Evolutionary conservation across 345 rosid genomes (phyloP).

Genomic region (Eucalyptus marginata): DNA sequence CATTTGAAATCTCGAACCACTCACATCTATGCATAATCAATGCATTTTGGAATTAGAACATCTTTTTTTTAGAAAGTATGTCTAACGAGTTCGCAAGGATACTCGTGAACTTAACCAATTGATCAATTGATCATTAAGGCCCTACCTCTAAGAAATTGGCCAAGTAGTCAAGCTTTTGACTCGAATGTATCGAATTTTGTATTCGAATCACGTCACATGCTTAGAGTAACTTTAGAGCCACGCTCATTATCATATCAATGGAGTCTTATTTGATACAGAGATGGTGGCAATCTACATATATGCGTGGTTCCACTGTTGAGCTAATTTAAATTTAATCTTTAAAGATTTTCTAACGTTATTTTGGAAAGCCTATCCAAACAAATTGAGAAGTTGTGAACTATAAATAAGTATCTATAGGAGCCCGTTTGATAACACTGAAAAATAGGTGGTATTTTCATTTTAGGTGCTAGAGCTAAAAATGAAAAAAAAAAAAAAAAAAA

Average conservation of each 20-base stretch:
- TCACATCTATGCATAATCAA: too few relatives aligned
- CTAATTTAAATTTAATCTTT: neutral
- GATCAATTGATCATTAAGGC: neutral
- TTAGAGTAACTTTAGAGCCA: neutral
- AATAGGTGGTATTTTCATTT: neutral
- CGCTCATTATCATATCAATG: neutral
- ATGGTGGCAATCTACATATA: neutral
- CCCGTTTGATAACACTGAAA: neutral
- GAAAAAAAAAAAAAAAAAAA: neutral
- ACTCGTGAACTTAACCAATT: neutral
- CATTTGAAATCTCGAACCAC: rapidly evolving
- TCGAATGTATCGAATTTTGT: neutral
- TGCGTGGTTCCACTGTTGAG: neutral
- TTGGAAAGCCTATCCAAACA: neutral
- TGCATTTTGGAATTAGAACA: too few relatives aligned
- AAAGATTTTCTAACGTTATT: neutral
- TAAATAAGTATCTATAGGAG: neutral
- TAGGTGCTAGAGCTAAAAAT: neutral
- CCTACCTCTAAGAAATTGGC: neutral
- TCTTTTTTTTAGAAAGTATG: neutral
- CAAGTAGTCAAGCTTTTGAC: neutral
- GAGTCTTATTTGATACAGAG: neutral
- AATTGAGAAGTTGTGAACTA: neutral
- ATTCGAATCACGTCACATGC: rapidly evolving
- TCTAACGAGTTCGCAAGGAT: rapidly evolving